Conservation (phyloP, 2,329 filamentous ascomycete genomes). For the Davidsoniella virescens region DNA sequence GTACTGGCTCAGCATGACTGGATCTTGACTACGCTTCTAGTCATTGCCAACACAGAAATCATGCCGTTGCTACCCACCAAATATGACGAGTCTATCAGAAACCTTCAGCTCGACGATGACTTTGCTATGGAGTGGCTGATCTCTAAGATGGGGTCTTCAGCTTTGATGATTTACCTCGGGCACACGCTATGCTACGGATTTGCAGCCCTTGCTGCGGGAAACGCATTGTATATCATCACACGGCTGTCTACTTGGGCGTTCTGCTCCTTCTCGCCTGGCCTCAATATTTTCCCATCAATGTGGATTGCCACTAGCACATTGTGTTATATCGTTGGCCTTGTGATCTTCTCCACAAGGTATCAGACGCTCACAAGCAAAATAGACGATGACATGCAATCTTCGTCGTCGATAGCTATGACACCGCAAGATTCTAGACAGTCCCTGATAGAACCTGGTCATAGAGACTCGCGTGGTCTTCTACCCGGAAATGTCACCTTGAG, state of each 20-base stretch:
- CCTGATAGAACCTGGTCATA: too few species aligned
- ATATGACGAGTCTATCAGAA: background rate
- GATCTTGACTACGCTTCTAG: background rate
- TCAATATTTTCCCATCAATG: conserved; percentile 1
- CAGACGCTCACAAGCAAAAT: background rate
- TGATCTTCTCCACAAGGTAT: background rate
- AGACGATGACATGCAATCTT: background rate
- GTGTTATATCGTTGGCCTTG: background rate
- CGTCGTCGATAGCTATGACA: too few species aligned
- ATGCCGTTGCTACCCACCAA: background rate
- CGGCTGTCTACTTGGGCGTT: conserved; percentile 1
- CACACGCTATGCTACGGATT: background rate
- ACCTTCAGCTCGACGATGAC: background rate
- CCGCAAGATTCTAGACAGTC: too few species aligned
- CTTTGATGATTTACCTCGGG: background rate
- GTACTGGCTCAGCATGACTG: background rate
- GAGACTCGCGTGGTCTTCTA: too few species aligned
- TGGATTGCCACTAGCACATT: background rate
- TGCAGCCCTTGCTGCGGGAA: background rate
- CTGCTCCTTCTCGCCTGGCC: conserved; percentile 3
- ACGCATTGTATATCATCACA: background rate
- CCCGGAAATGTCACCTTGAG: too few species aligned
- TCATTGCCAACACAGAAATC: conserved; percentile 2
- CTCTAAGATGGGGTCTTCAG: background rate
- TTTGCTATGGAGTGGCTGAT: background rate